Conservation (phyloP, 495 filamentous ascomycete species). For the Wilcoxina mikolae region DNA sequence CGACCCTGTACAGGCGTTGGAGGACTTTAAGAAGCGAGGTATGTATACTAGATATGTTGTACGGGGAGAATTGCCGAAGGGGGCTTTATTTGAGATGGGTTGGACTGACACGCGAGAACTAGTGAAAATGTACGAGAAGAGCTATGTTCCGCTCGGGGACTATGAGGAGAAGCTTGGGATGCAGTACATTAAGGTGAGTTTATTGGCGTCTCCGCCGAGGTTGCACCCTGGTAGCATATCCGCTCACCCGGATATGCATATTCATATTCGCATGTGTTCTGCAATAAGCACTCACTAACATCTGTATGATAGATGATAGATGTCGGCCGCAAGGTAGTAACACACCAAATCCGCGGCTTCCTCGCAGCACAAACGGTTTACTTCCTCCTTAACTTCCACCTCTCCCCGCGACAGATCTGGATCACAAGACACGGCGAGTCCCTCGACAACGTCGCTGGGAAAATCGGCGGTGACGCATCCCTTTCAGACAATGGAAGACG, state of each 20-base stretch:
- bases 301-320: constrained; percentile 68
- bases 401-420: constrained; percentile 92
- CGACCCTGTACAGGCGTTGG: constrained; percentile 66
- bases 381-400: constrained; percentile 89
- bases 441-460: constrained; percentile 69
- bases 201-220: background rate
- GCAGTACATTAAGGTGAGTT: constrained; percentile 62
- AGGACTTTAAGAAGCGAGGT: constrained; percentile 74
- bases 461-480: constrained; percentile 80
- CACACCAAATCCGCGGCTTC: constrained; percentile 81
- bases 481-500: constrained; percentile 74
- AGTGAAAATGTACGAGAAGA: constrained; percentile 83
- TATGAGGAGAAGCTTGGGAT: constrained; percentile 80
- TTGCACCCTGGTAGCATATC: background rate
- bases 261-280: background rate
- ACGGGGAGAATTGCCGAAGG: background rate
- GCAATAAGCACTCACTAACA: background rate
- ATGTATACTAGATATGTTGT: background rate
- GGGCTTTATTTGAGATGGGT: background rate
- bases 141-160: constrained; percentile 78
- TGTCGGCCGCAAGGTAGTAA: constrained; percentile 83
- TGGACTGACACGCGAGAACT: background rate
- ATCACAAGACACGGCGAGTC: constrained; percentile 95
- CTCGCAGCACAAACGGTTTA: constrained; percentile 78
- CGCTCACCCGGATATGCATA: background rate